A percentile compares a stretch with the other conserved stretches of the same genome.
These are phyloP conservation scores for Cantharellus cinnabarinus DNA, from an alignment of 768 basidiomycete genomes.

Conservation along the genomic window DNA sequence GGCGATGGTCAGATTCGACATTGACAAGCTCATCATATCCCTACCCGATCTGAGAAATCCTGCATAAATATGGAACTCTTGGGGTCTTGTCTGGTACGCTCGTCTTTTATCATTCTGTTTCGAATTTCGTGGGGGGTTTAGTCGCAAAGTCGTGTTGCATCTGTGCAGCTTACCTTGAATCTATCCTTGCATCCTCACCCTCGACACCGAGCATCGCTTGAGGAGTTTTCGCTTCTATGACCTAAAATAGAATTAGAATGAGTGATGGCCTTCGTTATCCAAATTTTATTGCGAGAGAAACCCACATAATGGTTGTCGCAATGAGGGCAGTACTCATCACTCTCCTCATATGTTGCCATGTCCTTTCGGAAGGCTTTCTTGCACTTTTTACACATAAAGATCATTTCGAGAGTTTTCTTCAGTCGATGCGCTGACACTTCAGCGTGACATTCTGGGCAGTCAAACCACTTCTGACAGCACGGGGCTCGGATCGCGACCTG, in stretches of 20 bases:
- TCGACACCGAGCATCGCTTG: constrained; percentile 71
- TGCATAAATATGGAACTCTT: constrained; percentile 29
- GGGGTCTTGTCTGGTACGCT: constrained; percentile 39
- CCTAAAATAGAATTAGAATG: constrained; percentile 24
- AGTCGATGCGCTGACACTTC: constrained; percentile 60
- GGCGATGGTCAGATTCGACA: neutral
- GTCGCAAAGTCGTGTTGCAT: neutral
- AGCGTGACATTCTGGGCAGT: constrained; percentile 89
- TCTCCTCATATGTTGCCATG: constrained; percentile 80
- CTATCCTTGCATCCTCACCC: constrained; percentile 76
- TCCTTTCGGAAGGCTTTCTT: constrained; percentile 95
- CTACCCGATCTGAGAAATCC: constrained; percentile 28
- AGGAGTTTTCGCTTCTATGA: constrained; percentile 82
- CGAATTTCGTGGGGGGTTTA: neutral
- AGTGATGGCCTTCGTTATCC: neutral
- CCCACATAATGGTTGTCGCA: constrained; percentile 96
- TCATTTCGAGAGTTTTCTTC: constrained; percentile 62
- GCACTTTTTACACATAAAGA: constrained; percentile 71
- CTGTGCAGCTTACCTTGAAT: constrained; percentile 42
- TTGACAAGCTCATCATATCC: constrained; percentile 2
- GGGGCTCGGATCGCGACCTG: constrained; percentile 93
- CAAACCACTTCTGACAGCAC: constrained; percentile 95
- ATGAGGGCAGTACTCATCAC: constrained; percentile 94
- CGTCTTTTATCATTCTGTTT: constrained; percentile 73
- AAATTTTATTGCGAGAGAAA: constrained; percentile 5